A percentile compares a stretch with the other conserved stretches of the same genome.
phyloP scores from a whole-genome alignment of 345 rosid genomes.

The Boechera divaricarpa region DNA sequence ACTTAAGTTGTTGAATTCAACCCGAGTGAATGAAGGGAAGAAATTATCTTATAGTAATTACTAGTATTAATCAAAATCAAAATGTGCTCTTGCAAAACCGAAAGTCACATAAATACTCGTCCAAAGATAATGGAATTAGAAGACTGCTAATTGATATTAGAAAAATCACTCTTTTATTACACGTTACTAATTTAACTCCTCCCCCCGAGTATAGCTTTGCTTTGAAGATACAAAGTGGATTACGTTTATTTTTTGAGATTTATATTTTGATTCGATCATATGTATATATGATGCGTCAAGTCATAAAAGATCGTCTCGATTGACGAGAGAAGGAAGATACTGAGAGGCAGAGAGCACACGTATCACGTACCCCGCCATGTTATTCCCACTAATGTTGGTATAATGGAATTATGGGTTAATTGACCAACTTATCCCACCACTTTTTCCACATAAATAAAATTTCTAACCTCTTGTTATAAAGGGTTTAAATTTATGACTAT shows the following conservation, averaged over 20 bases:
- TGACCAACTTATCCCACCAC: constrained; percentile 3
- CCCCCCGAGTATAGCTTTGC: background rate
- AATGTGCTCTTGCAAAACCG: background rate
- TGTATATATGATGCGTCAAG: background rate
- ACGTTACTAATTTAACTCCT: background rate
- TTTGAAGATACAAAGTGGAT: background rate
- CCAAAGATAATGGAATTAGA: background rate
- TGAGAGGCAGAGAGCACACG: background rate
- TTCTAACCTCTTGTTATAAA: background rate
- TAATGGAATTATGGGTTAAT: background rate
- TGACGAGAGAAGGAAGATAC: background rate
- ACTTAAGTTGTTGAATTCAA: background rate
- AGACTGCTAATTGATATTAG: background rate
- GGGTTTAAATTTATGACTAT: too few species aligned
- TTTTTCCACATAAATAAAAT: background rate
- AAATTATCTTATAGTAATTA: background rate
- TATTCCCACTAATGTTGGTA: constrained; percentile 13
- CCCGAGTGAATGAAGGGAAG: background rate
- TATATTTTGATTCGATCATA: constrained; percentile 11
- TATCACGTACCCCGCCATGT: constrained; percentile 10
- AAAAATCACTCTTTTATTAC: too few species aligned
- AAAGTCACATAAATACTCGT: background rate
- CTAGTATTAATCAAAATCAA: background rate
- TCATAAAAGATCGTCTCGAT: background rate
- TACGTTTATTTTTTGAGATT: background rate